Evolutionary conservation across 176 grass and related monocot genomes (phyloP).

Genomic region (Puya raimondii): DNA sequence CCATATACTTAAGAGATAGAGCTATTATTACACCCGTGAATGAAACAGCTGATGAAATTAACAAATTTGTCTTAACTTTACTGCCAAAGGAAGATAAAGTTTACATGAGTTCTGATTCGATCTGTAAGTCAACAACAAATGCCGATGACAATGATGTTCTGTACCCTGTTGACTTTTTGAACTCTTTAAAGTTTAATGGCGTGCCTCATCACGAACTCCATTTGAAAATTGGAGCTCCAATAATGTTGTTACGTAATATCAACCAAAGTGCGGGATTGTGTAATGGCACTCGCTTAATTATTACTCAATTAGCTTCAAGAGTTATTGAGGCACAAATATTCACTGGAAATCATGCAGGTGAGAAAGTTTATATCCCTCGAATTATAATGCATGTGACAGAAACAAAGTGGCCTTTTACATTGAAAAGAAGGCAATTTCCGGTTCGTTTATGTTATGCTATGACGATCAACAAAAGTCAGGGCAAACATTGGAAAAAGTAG

Average conservation of each 20-base stretch:
- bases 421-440: not conserved
- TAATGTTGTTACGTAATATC: not conserved
- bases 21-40: constrained; percentile 12
- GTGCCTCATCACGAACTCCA: not conserved
- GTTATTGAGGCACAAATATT: too few species aligned
- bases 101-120: constrained; percentile 7
- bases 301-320: not conserved
- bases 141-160: not conserved
- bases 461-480: too few species aligned
- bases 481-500: not conserved
- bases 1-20: not conserved
- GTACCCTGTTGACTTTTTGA: too few species aligned
- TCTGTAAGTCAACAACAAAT: not conserved
- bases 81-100: not conserved
- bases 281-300: not conserved
- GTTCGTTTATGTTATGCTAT: too few species aligned
- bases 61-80: not conserved
- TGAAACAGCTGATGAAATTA: not conserved
- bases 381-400: not conserved
- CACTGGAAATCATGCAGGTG: too few species aligned
- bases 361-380: not conserved
- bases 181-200: too few species aligned
- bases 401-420: constrained; percentile 3
- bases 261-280: not conserved
- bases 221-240: not conserved